Conservation (phyloP, 441 rosid genomes). For the Flueggea neowawraea region DNA sequence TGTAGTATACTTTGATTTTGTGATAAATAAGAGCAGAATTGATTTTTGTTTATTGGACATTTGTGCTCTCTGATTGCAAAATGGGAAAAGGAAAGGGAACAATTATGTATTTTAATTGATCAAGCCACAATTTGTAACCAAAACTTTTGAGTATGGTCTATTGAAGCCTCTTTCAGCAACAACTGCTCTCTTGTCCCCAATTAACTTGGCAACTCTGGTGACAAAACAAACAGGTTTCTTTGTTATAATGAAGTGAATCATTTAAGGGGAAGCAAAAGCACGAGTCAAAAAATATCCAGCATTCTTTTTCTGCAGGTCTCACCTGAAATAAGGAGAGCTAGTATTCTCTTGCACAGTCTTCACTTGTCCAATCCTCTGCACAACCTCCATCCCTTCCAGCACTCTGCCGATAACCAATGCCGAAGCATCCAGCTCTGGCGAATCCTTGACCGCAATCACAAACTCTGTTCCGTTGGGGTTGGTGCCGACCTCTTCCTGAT, state of each 20-base stretch:
- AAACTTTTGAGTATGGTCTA: slow-evolving; percentile 78
- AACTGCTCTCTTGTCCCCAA: slow-evolving; percentile 86
- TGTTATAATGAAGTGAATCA: background rate
- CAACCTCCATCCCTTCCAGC: slow-evolving; percentile 73
- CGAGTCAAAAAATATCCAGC: too few relatives aligned
- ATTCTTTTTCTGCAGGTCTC: slow-evolving; percentile 8
- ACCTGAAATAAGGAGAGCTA: slow-evolving; percentile 88
- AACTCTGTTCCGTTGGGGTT: slow-evolving; percentile 89
- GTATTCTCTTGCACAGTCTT: slow-evolving; percentile 87
- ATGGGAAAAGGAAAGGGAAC: background rate
- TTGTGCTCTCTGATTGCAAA: slow-evolving; percentile 11
- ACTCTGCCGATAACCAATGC: slow-evolving; percentile 72
- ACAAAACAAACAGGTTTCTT: slow-evolving; percentile 1
- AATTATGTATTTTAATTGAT: slow-evolving; percentile 19
- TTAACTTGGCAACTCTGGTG: slow-evolving; percentile 75
- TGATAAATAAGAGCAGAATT: slow-evolving; percentile 10
- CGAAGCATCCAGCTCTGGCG: slow-evolving; percentile 78
- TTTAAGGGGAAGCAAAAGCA: too few relatives aligned
- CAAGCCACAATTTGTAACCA: slow-evolving; percentile 70
- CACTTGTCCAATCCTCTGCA: slow-evolving; percentile 53
- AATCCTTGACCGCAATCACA: slow-evolving; percentile 57
- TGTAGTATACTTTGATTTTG: slow-evolving; percentile 5
- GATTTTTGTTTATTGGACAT: slow-evolving; percentile 5
- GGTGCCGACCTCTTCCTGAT: slow-evolving; percentile 54
- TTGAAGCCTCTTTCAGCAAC: slow-evolving; percentile 93